Conservation (phyloP, 805 yeast species). For the Barnettozyma californica region DNA sequence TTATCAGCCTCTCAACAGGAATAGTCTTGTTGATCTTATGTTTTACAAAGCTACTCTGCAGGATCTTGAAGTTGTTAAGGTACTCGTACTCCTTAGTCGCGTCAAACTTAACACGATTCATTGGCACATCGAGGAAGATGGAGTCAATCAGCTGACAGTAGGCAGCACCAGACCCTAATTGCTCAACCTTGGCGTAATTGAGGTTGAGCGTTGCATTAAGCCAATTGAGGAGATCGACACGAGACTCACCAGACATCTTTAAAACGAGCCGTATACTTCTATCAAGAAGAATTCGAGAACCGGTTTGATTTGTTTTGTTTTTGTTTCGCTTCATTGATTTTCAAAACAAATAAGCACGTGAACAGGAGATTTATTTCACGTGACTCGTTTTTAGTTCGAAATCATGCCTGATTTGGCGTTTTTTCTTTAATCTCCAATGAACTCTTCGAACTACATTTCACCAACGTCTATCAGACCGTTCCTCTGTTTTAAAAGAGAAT, state of each 20-base stretch:
- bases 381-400: too few relatives aligned
- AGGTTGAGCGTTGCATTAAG: slow-evolving; percentile 65
- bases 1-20: slow-evolving; percentile 75
- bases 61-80: slow-evolving; percentile 73
- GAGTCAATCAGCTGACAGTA: slow-evolving; percentile 90
- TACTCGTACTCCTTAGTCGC: slow-evolving; percentile 71
- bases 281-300: neutral
- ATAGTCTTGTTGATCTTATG: slow-evolving; percentile 69
- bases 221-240: slow-evolving; percentile 84
- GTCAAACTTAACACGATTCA: slow-evolving; percentile 69
- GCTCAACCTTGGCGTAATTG: slow-evolving; percentile 74
- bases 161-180: slow-evolving; percentile 94
- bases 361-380: neutral
- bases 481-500: too few relatives aligned
- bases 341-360: neutral
- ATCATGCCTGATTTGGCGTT: too few relatives aligned
- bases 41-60: slow-evolving; percentile 73
- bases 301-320: neutral
- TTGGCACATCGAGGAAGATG: slow-evolving; percentile 75
- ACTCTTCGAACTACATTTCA: too few relatives aligned
- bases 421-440: too few relatives aligned
- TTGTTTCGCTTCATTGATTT: neutral
- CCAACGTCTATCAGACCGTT: too few relatives aligned
- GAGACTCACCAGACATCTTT: slow-evolving; percentile 44
- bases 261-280: neutral